Evolutionary conservation across 257 asterid genomes (phyloP), one percentile per base, ranked within the genome.

Genomic region (Solanum neorickii): DNA sequence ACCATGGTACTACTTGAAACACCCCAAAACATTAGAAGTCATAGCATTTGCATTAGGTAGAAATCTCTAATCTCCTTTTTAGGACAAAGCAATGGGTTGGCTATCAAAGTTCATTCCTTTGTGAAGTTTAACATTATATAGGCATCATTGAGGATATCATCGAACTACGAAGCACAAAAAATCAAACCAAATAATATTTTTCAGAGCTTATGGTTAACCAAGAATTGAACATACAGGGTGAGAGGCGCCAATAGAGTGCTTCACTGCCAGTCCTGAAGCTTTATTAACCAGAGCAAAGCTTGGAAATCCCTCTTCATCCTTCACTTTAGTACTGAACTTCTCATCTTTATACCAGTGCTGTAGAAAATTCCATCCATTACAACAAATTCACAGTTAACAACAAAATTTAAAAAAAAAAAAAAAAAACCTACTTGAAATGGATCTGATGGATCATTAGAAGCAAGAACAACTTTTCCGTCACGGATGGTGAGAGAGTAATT

Each of bases 301-400:
- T 18, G 98, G 98, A 70, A 91, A 90, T 5, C 98, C 98, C 85
- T 95, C 93, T 89, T 91, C 97, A 65, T 95, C 98, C 92, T 93
- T 94, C 90, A 93, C 96, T 88, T 82, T 90, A 7, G 93, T 93
- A 91, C 98, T 93, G 80, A 14, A 91, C 88, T 65, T 95, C 91
- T 90, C 94, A 87, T 94, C 98, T 87, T 92, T 94, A 35, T 93
- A 86, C 98, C 97, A 95, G 86, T 94, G 97, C 98, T 95, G 92
- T 74, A 83, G 88, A 23, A 47, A 41, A 29, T 42, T 21, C 86
- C 35, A 14, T 25, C 29, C 25, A 77, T 41, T 12, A 74, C 27
- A 12, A 27, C 84, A 82, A 31, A 82, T 16, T 82, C 82, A 68
- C 3, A 87, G 12, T 37, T 25, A 6, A 29, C 33, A 80, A 82